These are phyloP conservation scores for Diaporthe destruens DNA, from an alignment of 2,329 filamentous ascomycete genomes.

Conservation along the genomic window DNA sequence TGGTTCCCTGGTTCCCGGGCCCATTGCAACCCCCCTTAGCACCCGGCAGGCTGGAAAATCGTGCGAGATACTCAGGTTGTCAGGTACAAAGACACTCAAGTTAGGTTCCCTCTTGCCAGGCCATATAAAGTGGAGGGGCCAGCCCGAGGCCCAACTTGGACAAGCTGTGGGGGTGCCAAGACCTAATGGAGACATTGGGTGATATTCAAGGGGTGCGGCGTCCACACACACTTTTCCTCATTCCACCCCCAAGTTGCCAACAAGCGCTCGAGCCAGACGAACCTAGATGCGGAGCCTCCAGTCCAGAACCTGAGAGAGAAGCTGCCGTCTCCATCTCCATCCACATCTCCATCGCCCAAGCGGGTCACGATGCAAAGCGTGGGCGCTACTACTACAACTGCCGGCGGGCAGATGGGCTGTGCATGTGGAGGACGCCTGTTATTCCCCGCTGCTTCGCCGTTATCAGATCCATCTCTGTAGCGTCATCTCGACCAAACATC, in stretches of 20 bases:
- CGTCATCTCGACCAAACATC: slow-evolving; percentile 7
- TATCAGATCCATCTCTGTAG: slow-evolving; percentile 23
- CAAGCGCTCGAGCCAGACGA: slow-evolving; percentile 6
- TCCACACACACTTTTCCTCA: slow-evolving; percentile 25
- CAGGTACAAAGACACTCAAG: too few species aligned
- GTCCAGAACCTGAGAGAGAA: slow-evolving; percentile 5
- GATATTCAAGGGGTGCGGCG: slow-evolving; percentile 23
- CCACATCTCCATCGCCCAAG: background rate
- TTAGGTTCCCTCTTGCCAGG: background rate
- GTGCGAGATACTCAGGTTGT: background rate
- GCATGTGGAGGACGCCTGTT: slow-evolving; percentile 19
- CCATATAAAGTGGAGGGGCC: slow-evolving; percentile 24
- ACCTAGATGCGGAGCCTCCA: background rate
- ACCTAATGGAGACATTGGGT: slow-evolving; percentile 26
- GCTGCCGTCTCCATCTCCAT: too few species aligned
- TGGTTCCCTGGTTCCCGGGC: slow-evolving; percentile 21
- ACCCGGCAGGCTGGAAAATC: background rate
- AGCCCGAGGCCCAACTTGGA: slow-evolving; percentile 11
- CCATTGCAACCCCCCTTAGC: slow-evolving; percentile 1
- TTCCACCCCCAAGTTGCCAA: background rate
- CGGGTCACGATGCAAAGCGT: slow-evolving; percentile 22
- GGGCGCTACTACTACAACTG: slow-evolving; percentile 22
- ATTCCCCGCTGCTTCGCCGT: slow-evolving; percentile 7
- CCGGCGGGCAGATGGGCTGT: slow-evolving; percentile 16
- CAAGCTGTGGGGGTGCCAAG: slow-evolving; percentile 29